Evolutionary conservation across 371 early-diverging fungal genomes (phyloP).

Genomic region (Batrachochytrium dendrobatidis): DNA sequence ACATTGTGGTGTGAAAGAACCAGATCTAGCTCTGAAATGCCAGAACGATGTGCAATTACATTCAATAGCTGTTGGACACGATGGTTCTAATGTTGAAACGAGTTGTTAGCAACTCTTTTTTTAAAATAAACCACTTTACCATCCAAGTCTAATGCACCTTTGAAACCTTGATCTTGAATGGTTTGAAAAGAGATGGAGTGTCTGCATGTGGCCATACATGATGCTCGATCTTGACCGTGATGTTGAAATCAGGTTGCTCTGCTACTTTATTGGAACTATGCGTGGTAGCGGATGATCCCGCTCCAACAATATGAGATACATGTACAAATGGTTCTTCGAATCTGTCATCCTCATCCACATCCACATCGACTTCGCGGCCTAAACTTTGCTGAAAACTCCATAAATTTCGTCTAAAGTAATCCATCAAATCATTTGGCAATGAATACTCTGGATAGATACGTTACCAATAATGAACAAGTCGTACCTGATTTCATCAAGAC

Average conservation of each 20-base stretch:
- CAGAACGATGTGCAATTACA: neutral
- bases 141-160: neutral
- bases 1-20: neutral
- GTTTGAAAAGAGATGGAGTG: neutral
- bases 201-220: neutral
- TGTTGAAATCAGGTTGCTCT: too few relatives aligned
- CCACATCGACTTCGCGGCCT: too few relatives aligned
- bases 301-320: too few relatives aligned
- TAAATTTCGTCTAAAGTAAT: too few relatives aligned
- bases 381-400: too few relatives aligned
- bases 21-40: neutral
- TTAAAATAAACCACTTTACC: neutral
- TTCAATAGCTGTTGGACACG: neutral
- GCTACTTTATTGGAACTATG: too few relatives aligned
- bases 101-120: neutral
- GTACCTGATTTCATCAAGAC: neutral
- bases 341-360: too few relatives aligned
- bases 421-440: too few relatives aligned
- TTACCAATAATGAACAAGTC: too few relatives aligned
- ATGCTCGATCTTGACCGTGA: neutral
- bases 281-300: too few relatives aligned
- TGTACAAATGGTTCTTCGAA: too few relatives aligned
- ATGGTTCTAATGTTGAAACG: neutral
- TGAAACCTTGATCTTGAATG: slow-evolving; percentile 3
- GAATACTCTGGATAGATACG: too few relatives aligned